Evolutionary conservation across 495 filamentous ascomycete species (phyloP), one percentile per base, ranked within the genome.

Genomic region (Penicillium canescens): DNA sequence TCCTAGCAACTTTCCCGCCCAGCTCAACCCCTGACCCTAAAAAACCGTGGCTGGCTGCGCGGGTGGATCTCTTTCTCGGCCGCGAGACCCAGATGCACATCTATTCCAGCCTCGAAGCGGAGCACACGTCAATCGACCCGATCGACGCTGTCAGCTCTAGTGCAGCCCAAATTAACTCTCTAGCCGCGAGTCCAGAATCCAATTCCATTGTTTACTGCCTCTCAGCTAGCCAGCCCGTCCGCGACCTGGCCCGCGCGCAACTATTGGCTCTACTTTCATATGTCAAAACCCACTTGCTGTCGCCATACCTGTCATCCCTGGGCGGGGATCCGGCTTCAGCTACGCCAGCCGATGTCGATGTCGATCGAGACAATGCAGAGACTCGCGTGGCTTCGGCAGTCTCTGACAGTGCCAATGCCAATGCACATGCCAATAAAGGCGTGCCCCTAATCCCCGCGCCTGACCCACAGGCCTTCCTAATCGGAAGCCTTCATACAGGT

Each of bases 71-170:
- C 23, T 74, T 75, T 31, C 62, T 74, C 9, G 77, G 72, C 6
- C 79, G 79, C 0, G 81, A 87, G 55, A 88, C 85, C 16, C 78
- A 87, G 56, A 70, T 83, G 12, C 79, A 81, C 75, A 23, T 88
- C 4, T 88, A 82, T 55, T 77, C 70, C 26, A 83, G 81, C 16
- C 57, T 82, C 1, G 85, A 87, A 56, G 61, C 59, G 49, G 54
- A 62, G 38, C 45, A 53, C 56, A 62, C 64, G 47, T 62, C 54
- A 56, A 57, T 51, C 16, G 34, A 44, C 42, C 57, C 50, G 53
- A 62, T 65, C 56, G 45, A 31, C 42, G 13, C 56, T 44, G 42
- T 46, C 56, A 53, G 21, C 49, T 38, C 46, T 52, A 46, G 39
- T 28, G 16, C 36, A 12, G 42, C 28, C 28, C 20, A 43, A 31